A percentile compares a stretch with the other conserved stretches of the same genome.
These are phyloP conservation scores for Chlamydomonas eustigma DNA, from an alignment of 139 green algal genomes.

Conservation along the genomic window DNA sequence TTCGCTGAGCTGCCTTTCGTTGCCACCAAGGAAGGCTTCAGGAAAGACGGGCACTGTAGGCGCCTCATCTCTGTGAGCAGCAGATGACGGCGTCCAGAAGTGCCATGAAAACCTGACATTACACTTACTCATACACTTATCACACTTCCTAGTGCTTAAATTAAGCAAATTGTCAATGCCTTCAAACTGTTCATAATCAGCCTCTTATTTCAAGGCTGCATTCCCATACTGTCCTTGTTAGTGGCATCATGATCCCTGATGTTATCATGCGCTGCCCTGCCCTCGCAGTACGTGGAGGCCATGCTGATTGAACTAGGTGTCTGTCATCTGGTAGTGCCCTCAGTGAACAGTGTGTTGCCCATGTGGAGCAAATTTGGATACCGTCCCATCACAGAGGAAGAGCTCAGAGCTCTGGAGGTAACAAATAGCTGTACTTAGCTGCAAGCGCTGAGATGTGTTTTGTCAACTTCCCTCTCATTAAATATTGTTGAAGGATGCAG, in stretches of 20 bases:
- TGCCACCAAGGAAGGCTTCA: conserved; percentile 7
- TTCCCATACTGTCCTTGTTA: too few relatives aligned
- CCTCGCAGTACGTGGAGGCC: neutral
- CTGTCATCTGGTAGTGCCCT: neutral
- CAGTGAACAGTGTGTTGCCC: conserved; percentile 6
- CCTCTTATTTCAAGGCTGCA: too few relatives aligned
- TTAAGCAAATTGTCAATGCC: too few relatives aligned
- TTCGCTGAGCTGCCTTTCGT: conserved; percentile 12
- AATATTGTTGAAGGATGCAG: too few relatives aligned
- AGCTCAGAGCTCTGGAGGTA: neutral
- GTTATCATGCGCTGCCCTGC: too few relatives aligned
- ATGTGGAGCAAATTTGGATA: conserved; percentile 9
- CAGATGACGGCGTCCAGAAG: neutral
- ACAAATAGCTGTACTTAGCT: too few relatives aligned
- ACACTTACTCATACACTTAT: too few relatives aligned
- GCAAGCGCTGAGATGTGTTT: too few relatives aligned
- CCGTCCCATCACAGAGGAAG: neutral
- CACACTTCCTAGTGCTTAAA: too few relatives aligned
- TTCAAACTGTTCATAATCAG: too few relatives aligned
- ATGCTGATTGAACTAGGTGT: conserved; percentile 1
- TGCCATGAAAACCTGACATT: neutral
- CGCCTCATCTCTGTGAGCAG: neutral
- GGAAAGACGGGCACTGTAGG: neutral
- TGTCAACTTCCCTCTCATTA: too few relatives aligned
- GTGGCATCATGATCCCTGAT: too few relatives aligned